A percentile compares a stretch with the other conserved stretches of the same genome.
These are phyloP conservation scores for Didymella keratinophila DNA, from an alignment of 2,329 filamentous ascomycete genomes.

Conservation along the genomic window DNA sequence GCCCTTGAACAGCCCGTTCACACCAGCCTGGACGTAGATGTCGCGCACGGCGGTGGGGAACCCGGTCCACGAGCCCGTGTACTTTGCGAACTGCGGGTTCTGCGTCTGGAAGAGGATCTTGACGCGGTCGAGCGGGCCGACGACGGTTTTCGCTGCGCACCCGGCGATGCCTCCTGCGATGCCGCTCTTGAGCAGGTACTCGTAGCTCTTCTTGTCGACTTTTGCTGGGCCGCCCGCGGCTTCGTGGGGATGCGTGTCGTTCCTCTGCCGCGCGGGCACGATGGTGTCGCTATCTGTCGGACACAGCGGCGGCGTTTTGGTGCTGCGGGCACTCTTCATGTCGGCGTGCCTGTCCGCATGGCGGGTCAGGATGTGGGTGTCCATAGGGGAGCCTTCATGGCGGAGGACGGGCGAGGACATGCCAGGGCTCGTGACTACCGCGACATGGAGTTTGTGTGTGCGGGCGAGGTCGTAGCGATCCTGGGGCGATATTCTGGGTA, in stretches of 20 bases:
- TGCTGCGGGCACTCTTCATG: conserved; percentile 20
- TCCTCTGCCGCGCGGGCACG: too few species aligned
- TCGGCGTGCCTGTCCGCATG: conserved; percentile 34
- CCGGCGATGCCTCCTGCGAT: conserved; percentile 90
- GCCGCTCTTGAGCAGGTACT: conserved; percentile 84
- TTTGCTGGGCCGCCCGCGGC: conserved; percentile 49
- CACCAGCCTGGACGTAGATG: conserved; percentile 79
- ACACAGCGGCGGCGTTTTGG: neutral
- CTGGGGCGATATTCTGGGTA: neutral
- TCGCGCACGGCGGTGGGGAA: conserved; percentile 82
- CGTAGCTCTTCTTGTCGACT: conserved; percentile 74
- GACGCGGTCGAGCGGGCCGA: conserved; percentile 94
- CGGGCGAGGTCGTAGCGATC: neutral
- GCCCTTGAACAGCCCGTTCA: conserved; percentile 83
- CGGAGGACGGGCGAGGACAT: conserved; percentile 50
- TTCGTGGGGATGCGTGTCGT: neutral
- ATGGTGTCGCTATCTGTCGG: too few species aligned
- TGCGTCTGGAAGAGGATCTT: conserved; percentile 98
- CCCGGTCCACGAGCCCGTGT: conserved; percentile 87
- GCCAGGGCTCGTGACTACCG: conserved; percentile 36
- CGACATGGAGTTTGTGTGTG: conserved; percentile 29
- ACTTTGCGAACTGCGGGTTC: conserved; percentile 93
- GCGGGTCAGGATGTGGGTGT: conserved; percentile 42
- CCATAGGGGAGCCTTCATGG: conserved; percentile 49
- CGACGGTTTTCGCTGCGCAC: conserved; percentile 92